Evolutionary conservation across 2,329 filamentous ascomycete species (phyloP), one percentile per base, ranked within the genome.

Genomic region (Hymenoscyphus fraxineus): DNA sequence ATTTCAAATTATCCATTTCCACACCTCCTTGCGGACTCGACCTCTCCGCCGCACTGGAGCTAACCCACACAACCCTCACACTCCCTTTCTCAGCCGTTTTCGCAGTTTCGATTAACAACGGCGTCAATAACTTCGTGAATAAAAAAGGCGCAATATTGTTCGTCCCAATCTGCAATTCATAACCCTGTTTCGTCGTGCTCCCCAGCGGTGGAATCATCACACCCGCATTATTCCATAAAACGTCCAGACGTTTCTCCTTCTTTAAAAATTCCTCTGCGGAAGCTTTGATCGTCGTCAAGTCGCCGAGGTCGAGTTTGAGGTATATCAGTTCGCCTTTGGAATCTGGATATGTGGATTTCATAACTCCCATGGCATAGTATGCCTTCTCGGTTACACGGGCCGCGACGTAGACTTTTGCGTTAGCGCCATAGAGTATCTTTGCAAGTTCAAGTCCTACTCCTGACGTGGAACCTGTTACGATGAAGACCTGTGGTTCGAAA

Each of bases 361-460:
- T 80, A 6, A 73, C 69, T 5, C 70, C 65, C 60, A 82, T 81
- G 4, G 79, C 78, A 7, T 62, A 68, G 16, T 67, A 65, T 1
- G 77, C 76, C 67, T 80, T 81, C 5, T 74, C 70, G 59, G 76
- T 71, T 1, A 76, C 77, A 27, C 80, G 77, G 1, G 76, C 78
- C 13, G 77, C 76, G 22, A 81, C 68, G 68, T 80, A 82, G 44
- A 82, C 77, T 59, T 75, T 80, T 40, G 77, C 80, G 65, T 78
- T 77, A 41, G 77, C 74, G 32, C 69, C 66, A 69, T 79, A 80
- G 44, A 81, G 77, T 51, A 80, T 76, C 32, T 72, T 69, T 15
- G 75, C 73, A 0, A 80, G 69, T 44, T 78, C 75, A 62, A 77
- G 74, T 61, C 79, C 79, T 3, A 80, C 68, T 3, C 79, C 79